Evolutionary conservation across 129 eudicot genomes (phyloP), one percentile per base, ranked within the genome.

Genomic region (Saposhnikovia divaricata): DNA sequence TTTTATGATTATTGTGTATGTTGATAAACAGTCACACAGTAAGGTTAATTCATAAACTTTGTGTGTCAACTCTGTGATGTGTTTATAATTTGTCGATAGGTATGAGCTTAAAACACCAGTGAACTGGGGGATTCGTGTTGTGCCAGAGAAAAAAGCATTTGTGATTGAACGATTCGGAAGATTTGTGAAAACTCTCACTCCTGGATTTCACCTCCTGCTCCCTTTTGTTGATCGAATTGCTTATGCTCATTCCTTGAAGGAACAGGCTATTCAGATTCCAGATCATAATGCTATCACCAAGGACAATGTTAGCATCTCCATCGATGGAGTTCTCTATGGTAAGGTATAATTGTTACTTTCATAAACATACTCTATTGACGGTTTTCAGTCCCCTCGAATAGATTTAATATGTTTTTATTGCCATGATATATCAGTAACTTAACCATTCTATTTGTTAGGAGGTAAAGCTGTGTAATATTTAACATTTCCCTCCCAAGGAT

Each of bases 201-300:
- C 96, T 25, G 99, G 99, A 9, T 81, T 95, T 72, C 99, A 95
- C 76, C 37, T 92, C 44, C 45, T 95, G 80, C 78, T 92, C 57
- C 99, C 99, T 7, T 28, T 92, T 34, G 95, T 92, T 42, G 99
- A 95, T 69, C 85, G 79, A 72, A 95, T 90, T 16, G 97, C 99
- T 1, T 95, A 95, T 25, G 92, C 87, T 18, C 99, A 95, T 82
- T 95, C 99, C 8, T 85, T 95, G 2, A 95, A 95, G 81, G 99
- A 95, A 74, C 94, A 92, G 81, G 91, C 97, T 0, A 86, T 92
- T 47, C 92, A 88, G 18, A 92, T 95, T 19, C 95, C 95, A 0
- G 87, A 95, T 74, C 99, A 93, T 74, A 73, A 92, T 81, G 96
- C 97, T 78, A 92, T 94, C 77, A 94, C 97, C n/a, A 91, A 88